phyloP scores from a whole-genome alignment of 371 early-diverging fungal species.

The Vittaforma corneae region DNA sequence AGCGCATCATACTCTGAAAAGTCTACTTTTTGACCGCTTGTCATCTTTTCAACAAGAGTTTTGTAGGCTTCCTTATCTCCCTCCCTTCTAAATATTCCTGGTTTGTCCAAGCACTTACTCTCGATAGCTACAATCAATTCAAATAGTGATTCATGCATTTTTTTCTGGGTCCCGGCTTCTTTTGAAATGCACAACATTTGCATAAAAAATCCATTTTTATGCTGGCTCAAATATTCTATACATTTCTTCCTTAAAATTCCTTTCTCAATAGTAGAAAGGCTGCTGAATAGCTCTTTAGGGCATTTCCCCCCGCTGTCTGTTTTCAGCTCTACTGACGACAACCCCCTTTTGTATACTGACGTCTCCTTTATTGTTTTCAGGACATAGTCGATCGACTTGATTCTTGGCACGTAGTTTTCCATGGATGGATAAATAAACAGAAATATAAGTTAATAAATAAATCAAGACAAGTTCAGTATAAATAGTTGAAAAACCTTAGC shows the following conservation, averaged over 20 bases:
- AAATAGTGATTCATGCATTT: background rate
- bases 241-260: background rate
- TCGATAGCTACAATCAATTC: background rate
- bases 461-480: too few species aligned
- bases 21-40: slow-evolving; percentile 2
- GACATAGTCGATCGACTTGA: too few species aligned
- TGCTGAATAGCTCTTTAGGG: background rate
- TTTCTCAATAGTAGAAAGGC: background rate
- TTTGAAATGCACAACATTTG: background rate
- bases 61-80: background rate
- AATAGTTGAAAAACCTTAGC: too few species aligned
- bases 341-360: too few species aligned
- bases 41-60: background rate
- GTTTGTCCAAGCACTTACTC: background rate
- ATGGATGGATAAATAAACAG: too few species aligned
- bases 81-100: background rate
- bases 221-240: background rate
- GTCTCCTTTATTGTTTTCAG: too few species aligned
- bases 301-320: too few species aligned
- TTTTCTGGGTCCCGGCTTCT: background rate
- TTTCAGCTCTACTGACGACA: too few species aligned
- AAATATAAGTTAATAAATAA: too few species aligned
- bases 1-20: background rate
- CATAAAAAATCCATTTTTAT: background rate
- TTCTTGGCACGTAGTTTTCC: too few species aligned